These are phyloP conservation scores for Scedosporium apiospermum DNA, from an alignment of 2,329 filamentous ascomycete species.

Conservation along the genomic window DNA sequence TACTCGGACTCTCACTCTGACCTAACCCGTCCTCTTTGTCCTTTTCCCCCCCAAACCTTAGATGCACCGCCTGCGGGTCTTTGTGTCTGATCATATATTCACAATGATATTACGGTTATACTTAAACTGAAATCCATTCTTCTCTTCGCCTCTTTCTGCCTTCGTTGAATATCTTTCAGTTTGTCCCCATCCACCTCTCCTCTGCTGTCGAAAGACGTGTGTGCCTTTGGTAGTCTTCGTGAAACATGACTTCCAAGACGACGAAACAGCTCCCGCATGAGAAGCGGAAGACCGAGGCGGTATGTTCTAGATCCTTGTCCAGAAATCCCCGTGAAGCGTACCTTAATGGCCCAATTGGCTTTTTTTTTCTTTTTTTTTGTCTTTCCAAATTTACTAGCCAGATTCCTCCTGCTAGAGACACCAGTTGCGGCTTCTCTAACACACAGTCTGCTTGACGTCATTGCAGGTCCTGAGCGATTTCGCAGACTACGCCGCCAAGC, in stretches of 20 bases:
- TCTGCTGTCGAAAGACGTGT: not conserved
- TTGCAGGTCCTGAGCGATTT: constrained; percentile 78
- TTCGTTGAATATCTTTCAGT: not conserved
- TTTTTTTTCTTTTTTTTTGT: not conserved
- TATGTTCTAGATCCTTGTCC: constrained; percentile 28
- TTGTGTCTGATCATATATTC: not conserved
- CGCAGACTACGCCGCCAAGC: constrained; percentile 92
- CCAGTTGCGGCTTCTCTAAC: not conserved
- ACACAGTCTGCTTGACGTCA: not conserved
- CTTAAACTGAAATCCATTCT: not conserved
- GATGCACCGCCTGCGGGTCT: constrained; percentile 2
- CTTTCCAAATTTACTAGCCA: not conserved
- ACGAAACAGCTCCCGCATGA: constrained; percentile 63
- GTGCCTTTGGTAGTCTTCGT: constrained; percentile 14
- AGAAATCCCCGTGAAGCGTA: not conserved
- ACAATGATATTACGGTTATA: constrained; percentile 7
- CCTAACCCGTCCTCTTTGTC: not conserved
- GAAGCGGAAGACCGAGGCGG: constrained; percentile 77
- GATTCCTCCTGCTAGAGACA: not conserved
- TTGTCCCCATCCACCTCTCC: not conserved
- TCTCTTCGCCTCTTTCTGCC: not conserved
- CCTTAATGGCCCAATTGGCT: not conserved
- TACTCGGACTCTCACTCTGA: not conserved
- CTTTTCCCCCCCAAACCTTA: not conserved
- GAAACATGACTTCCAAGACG: constrained; percentile 43